Evolutionary conservation across 495 filamentous ascomycete genomes (phyloP).

Genomic region (Penicillium atrosanguineum): DNA sequence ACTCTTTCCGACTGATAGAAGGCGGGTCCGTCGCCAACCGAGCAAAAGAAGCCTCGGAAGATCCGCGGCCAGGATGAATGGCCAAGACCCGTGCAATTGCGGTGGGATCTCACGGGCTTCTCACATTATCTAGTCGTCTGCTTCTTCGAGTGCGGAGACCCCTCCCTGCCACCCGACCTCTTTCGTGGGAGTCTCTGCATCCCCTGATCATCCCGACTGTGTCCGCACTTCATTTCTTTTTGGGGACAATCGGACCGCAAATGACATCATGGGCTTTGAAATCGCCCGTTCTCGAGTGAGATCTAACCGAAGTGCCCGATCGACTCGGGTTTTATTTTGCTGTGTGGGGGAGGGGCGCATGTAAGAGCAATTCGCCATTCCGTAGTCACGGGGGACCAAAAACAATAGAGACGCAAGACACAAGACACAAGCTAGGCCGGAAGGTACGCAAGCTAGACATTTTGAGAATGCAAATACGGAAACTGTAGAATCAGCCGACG

Average conservation of each 20-base stretch:
- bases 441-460: background rate
- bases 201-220: constrained; percentile 13
- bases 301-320: constrained; percentile 17
- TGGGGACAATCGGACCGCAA: constrained; percentile 5
- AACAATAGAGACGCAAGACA: too few species aligned
- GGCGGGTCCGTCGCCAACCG: constrained; percentile 26
- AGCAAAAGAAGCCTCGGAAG: constrained; percentile 36
- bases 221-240: constrained; percentile 14
- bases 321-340: constrained; percentile 9
- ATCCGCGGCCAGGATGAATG: constrained; percentile 38
- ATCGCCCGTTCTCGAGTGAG: background rate
- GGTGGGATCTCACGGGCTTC: constrained; percentile 21
- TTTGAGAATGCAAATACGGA: background rate
- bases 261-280: constrained; percentile 23
- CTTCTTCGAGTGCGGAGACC: constrained; percentile 7
- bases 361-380: constrained; percentile 1
- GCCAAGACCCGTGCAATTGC: constrained; percentile 21
- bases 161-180: constrained; percentile 5
- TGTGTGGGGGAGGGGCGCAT: constrained; percentile 7
- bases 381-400: background rate
- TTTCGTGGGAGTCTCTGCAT: constrained; percentile 8
- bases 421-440: background rate
- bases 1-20: constrained; percentile 11
- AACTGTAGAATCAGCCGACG: background rate
- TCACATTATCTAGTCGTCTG: background rate